Evolutionary conservation across 306 rosid genomes (phyloP).

Genomic region (Begonia fuchsioides): DNA sequence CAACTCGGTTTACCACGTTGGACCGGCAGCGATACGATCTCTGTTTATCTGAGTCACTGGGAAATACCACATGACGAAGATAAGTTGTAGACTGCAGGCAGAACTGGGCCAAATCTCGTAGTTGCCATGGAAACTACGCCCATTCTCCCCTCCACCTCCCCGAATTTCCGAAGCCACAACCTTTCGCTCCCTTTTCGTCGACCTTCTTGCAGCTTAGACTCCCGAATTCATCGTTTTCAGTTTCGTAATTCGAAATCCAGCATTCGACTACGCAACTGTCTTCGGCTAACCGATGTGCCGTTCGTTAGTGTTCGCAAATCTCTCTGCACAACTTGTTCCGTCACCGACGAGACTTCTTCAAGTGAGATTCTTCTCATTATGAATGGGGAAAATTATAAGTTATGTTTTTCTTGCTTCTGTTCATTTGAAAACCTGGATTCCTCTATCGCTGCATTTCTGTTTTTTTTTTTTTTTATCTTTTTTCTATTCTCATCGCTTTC

Average conservation of each 20-base stretch:
- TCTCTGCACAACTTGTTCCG: slow-evolving; percentile 14
- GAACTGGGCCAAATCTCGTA: background rate
- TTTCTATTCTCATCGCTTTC: background rate
- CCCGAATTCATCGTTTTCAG: background rate
- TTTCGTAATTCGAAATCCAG: background rate
- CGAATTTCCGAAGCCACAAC: background rate
- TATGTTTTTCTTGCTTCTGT: background rate
- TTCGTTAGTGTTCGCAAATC: slow-evolving; percentile 1
- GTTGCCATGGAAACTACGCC: background rate
- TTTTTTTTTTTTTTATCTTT: background rate
- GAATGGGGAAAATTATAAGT: background rate
- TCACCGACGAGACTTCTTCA: slow-evolving; percentile 15
- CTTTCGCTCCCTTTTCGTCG: background rate
- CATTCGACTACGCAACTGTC: background rate
- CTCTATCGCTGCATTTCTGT: background rate
- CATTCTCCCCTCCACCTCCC: background rate
- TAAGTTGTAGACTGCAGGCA: background rate
- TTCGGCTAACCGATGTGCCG: background rate
- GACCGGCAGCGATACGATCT: too few species aligned
- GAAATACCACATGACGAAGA: background rate
- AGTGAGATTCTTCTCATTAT: slow-evolving; percentile 13
- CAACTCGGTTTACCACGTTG: too few species aligned
- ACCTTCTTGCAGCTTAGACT: background rate
- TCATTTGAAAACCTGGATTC: background rate
- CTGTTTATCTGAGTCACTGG: too few species aligned